These are phyloP conservation scores for Pseudogymnoascus sp. DNA, from an alignment of 2,329 filamentous ascomycete genomes.

Conservation along the genomic window DNA sequence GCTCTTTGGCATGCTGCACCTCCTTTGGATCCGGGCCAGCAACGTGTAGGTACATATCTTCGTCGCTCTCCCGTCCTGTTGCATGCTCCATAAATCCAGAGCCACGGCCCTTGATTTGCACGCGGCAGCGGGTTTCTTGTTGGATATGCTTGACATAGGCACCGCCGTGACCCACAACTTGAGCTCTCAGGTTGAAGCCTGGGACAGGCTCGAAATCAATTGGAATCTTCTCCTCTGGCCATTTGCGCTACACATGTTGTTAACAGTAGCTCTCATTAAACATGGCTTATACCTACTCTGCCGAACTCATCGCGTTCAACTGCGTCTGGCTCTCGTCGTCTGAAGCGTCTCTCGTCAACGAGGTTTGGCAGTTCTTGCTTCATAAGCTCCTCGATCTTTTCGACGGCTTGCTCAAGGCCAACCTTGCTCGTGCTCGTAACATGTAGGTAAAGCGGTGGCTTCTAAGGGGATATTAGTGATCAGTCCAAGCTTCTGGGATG, in stretches of 20 bases:
- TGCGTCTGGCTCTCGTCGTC: conserved; percentile 68
- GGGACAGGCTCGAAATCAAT: conserved; percentile 85
- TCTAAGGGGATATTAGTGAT: conserved; percentile 45
- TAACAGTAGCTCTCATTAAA: conserved; percentile 13
- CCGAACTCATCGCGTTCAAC: conserved; percentile 88
- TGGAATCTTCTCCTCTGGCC: conserved; percentile 92
- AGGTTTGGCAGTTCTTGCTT: conserved; percentile 91
- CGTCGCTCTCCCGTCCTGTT: conserved; percentile 85
- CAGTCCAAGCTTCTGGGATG: background rate
- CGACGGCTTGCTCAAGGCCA: conserved; percentile 81
- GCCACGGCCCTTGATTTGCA: conserved; percentile 95
- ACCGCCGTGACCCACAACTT: conserved; percentile 90
- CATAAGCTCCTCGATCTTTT: conserved; percentile 90
- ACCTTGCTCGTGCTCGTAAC: conserved; percentile 88
- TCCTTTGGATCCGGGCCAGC: conserved; percentile 82
- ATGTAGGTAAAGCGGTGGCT: conserved; percentile 88
- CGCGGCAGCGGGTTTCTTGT: conserved; percentile 86
- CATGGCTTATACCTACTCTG: conserved; percentile 53
- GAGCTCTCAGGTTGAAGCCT: conserved; percentile 91
- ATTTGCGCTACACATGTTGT: conserved; percentile 67
- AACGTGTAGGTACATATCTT: conserved; percentile 94
- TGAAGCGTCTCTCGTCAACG: conserved; percentile 88
- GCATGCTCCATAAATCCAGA: conserved; percentile 88
- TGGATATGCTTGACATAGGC: conserved; percentile 98
- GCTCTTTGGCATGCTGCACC: conserved; percentile 78